Evolutionary conservation across 192 early-diverging fungal genomes (phyloP).

Genomic region (Linnemannia elongata): DNA sequence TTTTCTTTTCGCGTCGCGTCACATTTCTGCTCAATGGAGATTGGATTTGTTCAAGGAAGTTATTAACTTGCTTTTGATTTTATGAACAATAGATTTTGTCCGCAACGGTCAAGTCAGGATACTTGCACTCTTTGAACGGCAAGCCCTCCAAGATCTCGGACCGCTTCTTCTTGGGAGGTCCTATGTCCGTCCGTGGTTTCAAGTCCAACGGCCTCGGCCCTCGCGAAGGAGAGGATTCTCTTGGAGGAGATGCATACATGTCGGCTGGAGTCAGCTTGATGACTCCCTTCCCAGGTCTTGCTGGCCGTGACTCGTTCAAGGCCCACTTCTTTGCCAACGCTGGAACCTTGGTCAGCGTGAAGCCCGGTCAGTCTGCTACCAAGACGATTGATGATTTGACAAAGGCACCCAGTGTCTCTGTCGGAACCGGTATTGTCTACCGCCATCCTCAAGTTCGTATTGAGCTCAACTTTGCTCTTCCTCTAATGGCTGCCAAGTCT

Average conservation of each 20-base stretch:
- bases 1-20: background rate
- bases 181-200: slow-evolving; percentile 90
- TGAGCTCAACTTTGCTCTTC: slow-evolving; percentile 94
- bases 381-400: slow-evolving; percentile 61
- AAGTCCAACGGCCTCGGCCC: slow-evolving; percentile 90
- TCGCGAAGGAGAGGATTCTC: slow-evolving; percentile 84
- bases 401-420: slow-evolving; percentile 76
- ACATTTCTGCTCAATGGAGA: background rate
- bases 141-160: slow-evolving; percentile 80
- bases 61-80: background rate
- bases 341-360: slow-evolving; percentile 75
- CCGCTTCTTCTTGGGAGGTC: slow-evolving; percentile 92
- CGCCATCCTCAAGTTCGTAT: slow-evolving; percentile 88
- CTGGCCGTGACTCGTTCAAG: slow-evolving; percentile 70
- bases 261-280: slow-evolving; percentile 84
- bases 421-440: slow-evolving; percentile 88
- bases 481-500: slow-evolving; percentile 71
- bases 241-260: slow-evolving; percentile 92
- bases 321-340: slow-evolving; percentile 93
- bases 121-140: slow-evolving; percentile 72
- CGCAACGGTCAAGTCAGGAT: slow-evolving; percentile 66
- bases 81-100: slow-evolving; percentile 52
- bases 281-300: slow-evolving; percentile 83
- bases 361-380: slow-evolving; percentile 40
- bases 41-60: background rate